phyloP scores from a whole-genome alignment of 805 yeast species.

The Blastobotrys robertii region DNA sequence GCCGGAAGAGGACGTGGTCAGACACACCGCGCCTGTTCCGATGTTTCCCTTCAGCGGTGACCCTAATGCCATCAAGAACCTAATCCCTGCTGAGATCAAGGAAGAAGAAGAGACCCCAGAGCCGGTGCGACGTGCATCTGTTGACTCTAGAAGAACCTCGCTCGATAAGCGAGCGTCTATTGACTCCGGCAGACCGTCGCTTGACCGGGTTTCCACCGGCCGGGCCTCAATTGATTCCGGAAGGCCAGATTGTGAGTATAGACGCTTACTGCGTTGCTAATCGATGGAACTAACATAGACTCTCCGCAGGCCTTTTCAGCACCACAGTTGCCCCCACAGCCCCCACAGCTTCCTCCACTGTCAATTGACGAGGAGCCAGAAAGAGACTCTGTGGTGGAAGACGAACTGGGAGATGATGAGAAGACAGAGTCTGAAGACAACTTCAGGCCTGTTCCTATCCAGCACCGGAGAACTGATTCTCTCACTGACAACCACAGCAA shows the following conservation, averaged over 20 bases:
- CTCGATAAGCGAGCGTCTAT: not conserved
- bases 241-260: not conserved
- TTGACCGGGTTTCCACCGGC: not conserved
- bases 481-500: slow-evolving; percentile 1
- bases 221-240: not conserved
- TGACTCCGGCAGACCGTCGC: too few relatives aligned
- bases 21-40: slow-evolving; percentile 36
- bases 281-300: not conserved
- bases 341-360: not conserved
- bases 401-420: slow-evolving; percentile 23
- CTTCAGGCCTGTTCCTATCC: not conserved
- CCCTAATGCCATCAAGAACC: slow-evolving; percentile 21
- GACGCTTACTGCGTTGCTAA: too few relatives aligned
- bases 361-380: not conserved
- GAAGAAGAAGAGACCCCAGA: slow-evolving; percentile 5
- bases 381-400: slow-evolving; percentile 11
- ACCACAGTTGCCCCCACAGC: not conserved
- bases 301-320: not conserved
- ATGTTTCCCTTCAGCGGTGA: slow-evolving; percentile 41
- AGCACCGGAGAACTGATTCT: not conserved
- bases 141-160: not conserved
- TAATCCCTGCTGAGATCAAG: slow-evolving; percentile 14
- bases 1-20: slow-evolving; percentile 14
- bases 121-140: not conserved
- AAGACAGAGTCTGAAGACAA: slow-evolving; percentile 20